Base-by-base conservation (phyloP, 1,284 basidiomycete species). In the Melampsora americana region DNA sequence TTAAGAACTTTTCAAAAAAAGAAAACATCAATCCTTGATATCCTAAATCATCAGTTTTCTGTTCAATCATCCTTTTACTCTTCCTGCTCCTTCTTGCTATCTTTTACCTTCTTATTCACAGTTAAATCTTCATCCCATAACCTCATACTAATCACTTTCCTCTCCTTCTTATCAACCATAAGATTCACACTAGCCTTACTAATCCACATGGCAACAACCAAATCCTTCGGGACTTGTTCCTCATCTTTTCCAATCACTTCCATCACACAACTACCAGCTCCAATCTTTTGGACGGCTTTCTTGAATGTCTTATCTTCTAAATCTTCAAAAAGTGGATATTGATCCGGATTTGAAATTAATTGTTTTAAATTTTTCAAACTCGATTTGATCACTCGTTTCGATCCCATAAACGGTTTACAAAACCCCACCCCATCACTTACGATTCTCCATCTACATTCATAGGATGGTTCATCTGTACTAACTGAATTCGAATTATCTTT, bases 101-200 rank as follows among this genome's bases (percentile, higher is more conserved):
- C 23, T 26, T 53, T 32, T 69, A 26, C 53, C 20, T 66, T 68
- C 69, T 32, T 83, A 2, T 86, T 88, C 5, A 85, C 83, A 0
- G 89, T 90, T 69, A 92, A 84, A 79, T 93, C 92, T 76, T 87
- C 86, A 5, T 88, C 90, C 80, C 90, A 93, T n/a, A 93, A 83
- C 6, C 92, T 88, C 70, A 92, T 83, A 79, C 90, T 91, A 79
- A 93, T 83, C 0, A 92, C 92, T 92, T 89, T 92, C 84, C 96
- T 96, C 46, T 93, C 92, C 80, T 90, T 90, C 84, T 96, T 97
- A 84, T 96, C 93, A 77, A 95, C 89, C 91, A 97, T 93, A 75
- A 96, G 85, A 4, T 90, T 89, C 76, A 95, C 83, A 1, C 92
- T 93, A 20, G 89, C 88, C 78, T 89, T 90, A 0, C 92, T 93